Evolutionary conservation across 1,284 basidiomycete genomes (phyloP).

Genomic region (Naganishia sp.): DNA sequence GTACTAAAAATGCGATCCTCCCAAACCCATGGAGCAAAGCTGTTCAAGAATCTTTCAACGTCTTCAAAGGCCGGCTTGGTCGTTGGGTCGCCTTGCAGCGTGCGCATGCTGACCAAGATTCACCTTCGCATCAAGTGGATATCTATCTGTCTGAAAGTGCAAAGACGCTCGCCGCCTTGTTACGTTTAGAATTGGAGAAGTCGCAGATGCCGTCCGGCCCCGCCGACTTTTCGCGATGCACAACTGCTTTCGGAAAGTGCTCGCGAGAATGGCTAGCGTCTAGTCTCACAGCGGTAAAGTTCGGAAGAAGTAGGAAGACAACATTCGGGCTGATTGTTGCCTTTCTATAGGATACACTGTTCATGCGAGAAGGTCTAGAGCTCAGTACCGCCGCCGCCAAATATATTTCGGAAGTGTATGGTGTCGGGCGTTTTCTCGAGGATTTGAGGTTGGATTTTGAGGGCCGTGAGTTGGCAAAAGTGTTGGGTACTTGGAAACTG

Average conservation of each 20-base stretch:
- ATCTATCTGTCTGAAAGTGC: conserved; percentile 4
- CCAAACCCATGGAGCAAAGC: conserved; percentile 16
- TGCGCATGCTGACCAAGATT: background rate
- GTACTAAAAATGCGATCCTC: background rate
- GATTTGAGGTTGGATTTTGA: background rate
- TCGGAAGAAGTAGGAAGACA: background rate
- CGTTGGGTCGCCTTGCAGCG: background rate
- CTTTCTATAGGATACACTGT: background rate
- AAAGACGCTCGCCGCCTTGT: conserved; percentile 1
- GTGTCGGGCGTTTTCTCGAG: background rate
- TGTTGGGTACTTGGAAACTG: conserved; percentile 12
- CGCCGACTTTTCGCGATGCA: background rate
- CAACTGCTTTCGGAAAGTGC: background rate
- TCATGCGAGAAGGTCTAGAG: conserved; percentile 6
- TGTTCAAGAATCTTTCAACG: background rate
- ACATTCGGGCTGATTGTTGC: background rate
- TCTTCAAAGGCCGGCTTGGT: conserved; percentile 14
- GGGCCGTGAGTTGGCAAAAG: background rate
- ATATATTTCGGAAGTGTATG: conserved; percentile 10
- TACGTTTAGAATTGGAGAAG: conserved; percentile 2
- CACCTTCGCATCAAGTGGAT: background rate
- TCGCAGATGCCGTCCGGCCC: background rate
- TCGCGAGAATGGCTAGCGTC: conserved; percentile 6
- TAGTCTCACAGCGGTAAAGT: background rate
- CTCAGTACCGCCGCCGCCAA: conserved; percentile 8